Base-by-base conservation (phyloP, 2,329 filamentous ascomycete species). In the Diaporthe citri region DNA sequence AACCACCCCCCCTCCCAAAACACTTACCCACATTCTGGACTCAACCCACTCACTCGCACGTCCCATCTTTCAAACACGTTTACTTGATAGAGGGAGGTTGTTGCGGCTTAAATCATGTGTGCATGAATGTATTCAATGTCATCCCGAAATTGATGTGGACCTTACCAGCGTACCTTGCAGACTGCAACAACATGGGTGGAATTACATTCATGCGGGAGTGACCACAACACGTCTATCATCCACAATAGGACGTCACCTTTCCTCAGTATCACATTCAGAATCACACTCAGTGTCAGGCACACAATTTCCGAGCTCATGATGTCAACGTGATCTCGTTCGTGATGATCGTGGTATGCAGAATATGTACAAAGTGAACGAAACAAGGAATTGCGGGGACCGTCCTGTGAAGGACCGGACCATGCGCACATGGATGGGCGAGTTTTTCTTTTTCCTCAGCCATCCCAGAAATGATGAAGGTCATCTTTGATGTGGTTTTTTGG, bases 311-410 rank as follows among this genome's bases (percentile, higher is more conserved):
- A 69, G 13, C 9, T 39, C 46, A 69, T 69, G 31, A 9, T 69
- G 46, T 69, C 46, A 69, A 69, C 48, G 64, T 69, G 64, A 69
- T 69, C 46, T 69, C 48, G 64, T 69, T 69, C 64, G 48, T 55
- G 64, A 69, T 69, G 64, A 69, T 69, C 64, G 64, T 55, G 34
- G 64, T 28, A 28, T 69, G 34, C 48, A 69, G 36, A 69, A 51
- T 69, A 69, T 69, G 48, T 69, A 55, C 64, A 69, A 13, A 4
- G 22, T 64, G 64, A 69, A 69, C n/a, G 48, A 20, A 69, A 69
- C 48, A 69, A 69, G 25, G 31, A 7, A 15, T 20, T 69, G 51
- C 31, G 8, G 48, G 46, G 31, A 7, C n/a, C n/a, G 34, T 34
- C 48, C 48, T 28, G 46, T 13, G 15, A 8, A 41, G 64, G 64